Base-by-base conservation (phyloP, 306 rosid species). In the Neltuma alba region DNA sequence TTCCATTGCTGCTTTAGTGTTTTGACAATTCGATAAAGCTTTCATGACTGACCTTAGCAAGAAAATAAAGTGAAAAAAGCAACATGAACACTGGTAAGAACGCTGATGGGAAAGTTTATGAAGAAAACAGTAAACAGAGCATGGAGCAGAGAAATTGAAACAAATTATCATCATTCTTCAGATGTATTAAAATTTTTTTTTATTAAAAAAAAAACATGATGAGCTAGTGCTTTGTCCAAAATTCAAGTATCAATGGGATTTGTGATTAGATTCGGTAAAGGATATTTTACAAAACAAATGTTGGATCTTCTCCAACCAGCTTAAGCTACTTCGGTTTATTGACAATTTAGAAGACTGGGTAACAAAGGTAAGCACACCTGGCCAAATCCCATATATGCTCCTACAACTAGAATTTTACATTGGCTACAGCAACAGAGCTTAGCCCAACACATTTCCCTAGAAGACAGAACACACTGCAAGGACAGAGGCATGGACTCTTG, bases 311-410 rank as follows among this genome's bases (percentile, higher is more conserved):
- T 27, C 65, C 36, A 11, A 58, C 12, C 65, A 58, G 27, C 27
- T 52, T 58, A 12, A 25, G 36, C 65, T 58, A 27, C 12, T 62
- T 6, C 31, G 23, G 21, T 31, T 30, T 58, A 18, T 28, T 34
- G 45, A 63, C 14, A 6, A 36, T n/a, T 34, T 34, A 34, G 8
- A 21, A 37, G 47, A 8, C 31, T n/a, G 7, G 6, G 11, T 14
- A 66, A 66, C 47, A 62, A 79, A 50, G 62, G 80, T 30, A 69
- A 31, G 27, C 9, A 58, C n/a, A 27, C 44, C 66, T 74, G 55
- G 72, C 23, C 66, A 73, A 40, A 76, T 25, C 42, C 4, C 25
- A 18, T 20, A 18, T 18, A 60, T 20, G 20, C 18, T 66, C 31
- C 20, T 67, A 70, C 28, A 25, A 28, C 54, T 44, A 47, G 12